Conservation (phyloP, 306 rosid genomes). For the Vigna nakashimae region DNA sequence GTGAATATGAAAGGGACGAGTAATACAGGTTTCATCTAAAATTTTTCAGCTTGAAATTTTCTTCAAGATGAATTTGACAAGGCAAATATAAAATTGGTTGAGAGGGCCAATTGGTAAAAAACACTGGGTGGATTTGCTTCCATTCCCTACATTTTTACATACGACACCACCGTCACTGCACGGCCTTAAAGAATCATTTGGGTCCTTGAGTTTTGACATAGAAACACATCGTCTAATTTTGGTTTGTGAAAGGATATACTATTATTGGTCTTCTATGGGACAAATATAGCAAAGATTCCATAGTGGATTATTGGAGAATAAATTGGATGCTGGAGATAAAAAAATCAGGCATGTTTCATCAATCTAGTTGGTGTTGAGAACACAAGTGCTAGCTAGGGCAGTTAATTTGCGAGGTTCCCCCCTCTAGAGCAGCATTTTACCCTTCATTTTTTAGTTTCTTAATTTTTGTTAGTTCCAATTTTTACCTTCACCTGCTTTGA, state of each 20-base stretch:
- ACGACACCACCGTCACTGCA: slow-evolving; percentile 48
- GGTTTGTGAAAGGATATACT: slow-evolving; percentile 70
- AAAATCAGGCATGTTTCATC: slow-evolving; percentile 51
- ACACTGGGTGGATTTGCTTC: slow-evolving; percentile 53
- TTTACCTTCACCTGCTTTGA: slow-evolving; percentile 55
- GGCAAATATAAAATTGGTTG: slow-evolving; percentile 60
- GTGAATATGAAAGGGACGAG: slow-evolving; percentile 45
- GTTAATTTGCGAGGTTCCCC: slow-evolving; percentile 65
- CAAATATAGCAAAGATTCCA: slow-evolving; percentile 59
- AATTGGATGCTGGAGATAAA: slow-evolving; percentile 61
- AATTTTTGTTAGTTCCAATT: slow-evolving; percentile 70
- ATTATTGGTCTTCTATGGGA: slow-evolving; percentile 67
- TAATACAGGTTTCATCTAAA: slow-evolving; percentile 58
- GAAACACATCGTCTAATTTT: slow-evolving; percentile 68
- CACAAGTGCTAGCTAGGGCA: slow-evolving; percentile 64
- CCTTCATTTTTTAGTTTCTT: slow-evolving; percentile 55
- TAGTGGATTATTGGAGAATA: slow-evolving; percentile 64
- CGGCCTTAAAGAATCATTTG: slow-evolving; percentile 61
- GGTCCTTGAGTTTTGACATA: slow-evolving; percentile 74
- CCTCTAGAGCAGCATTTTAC: slow-evolving; percentile 59
- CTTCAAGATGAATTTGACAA: slow-evolving; percentile 52
- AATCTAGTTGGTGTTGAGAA: slow-evolving; percentile 65
- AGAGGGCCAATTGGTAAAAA: slow-evolving; percentile 48
- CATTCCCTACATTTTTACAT: slow-evolving; percentile 60
- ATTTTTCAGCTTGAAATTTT: slow-evolving; percentile 59